These are phyloP conservation scores for Candida jianshihensis DNA, from an alignment of 805 yeast genomes.

Conservation along the genomic window DNA sequence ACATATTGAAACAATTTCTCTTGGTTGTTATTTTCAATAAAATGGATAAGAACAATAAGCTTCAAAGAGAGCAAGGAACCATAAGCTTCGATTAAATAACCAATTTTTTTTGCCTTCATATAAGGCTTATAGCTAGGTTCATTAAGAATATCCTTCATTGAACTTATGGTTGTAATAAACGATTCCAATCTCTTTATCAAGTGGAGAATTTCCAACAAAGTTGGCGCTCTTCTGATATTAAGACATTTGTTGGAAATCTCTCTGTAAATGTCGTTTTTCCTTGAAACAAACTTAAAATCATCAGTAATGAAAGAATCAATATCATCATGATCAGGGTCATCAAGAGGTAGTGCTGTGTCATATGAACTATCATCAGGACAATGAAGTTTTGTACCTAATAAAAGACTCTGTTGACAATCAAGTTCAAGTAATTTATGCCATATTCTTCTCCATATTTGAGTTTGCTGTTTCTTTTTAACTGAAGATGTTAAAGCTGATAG, in stretches of 20 bases:
- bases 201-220: slow-evolving; percentile 28
- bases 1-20: slow-evolving; percentile 29
- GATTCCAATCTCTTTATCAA: slow-evolving; percentile 28
- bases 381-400: slow-evolving; percentile 11
- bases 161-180: slow-evolving; percentile 22
- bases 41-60: slow-evolving; percentile 33
- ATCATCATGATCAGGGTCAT: slow-evolving; percentile 28
- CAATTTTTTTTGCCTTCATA: slow-evolving; percentile 18
- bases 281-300: slow-evolving; percentile 24
- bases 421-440: slow-evolving; percentile 21
- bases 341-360: slow-evolving; percentile 22
- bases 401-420: slow-evolving; percentile 13
- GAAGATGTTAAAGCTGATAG: slow-evolving; percentile 10
- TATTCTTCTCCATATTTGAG: slow-evolving; percentile 19
- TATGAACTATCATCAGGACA: slow-evolving; percentile 14
- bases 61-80: slow-evolving; percentile 28
- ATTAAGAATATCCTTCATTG: slow-evolving; percentile 11
- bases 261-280: slow-evolving; percentile 25
- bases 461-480: slow-evolving; percentile 6
- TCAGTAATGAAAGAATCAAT: slow-evolving; percentile 31
- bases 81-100: slow-evolving; percentile 22
- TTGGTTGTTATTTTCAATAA: slow-evolving; percentile 25
- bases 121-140: slow-evolving; percentile 7
- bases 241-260: slow-evolving; percentile 26
- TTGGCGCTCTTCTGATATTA: slow-evolving; percentile 28